phyloP scores from a whole-genome alignment of 2,329 filamentous ascomycete species.

The Tolypocladium pustulatum region DNA sequence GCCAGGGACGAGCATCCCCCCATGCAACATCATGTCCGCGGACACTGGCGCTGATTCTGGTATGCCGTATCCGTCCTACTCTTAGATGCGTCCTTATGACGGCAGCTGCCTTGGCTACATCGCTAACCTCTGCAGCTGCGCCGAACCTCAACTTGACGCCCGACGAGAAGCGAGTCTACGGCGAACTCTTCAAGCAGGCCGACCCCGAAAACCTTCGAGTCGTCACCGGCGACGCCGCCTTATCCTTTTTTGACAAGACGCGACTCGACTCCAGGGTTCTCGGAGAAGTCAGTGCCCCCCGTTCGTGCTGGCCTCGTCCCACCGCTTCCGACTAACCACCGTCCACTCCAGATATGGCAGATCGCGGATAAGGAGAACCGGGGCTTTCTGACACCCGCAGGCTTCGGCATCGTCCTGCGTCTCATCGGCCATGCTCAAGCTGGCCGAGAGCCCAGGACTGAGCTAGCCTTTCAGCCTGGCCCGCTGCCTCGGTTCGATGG shows the following conservation, averaged over 20 bases:
- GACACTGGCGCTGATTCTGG: slow-evolving; percentile 13
- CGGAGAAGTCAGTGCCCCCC: slow-evolving; percentile 58
- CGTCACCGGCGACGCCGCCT: slow-evolving; percentile 89
- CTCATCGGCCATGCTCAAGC: slow-evolving; percentile 94
- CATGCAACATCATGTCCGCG: slow-evolving; percentile 12
- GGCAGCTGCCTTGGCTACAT: slow-evolving; percentile 4
- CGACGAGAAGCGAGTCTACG: slow-evolving; percentile 90
- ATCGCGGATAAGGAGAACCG: slow-evolving; percentile 96
- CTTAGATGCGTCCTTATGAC: neutral
- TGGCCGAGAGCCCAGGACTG: slow-evolving; percentile 67
- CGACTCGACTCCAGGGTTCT: slow-evolving; percentile 75
- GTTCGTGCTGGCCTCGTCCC: neutral
- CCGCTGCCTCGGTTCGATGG: slow-evolving; percentile 92
- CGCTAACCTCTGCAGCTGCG: slow-evolving; percentile 27
- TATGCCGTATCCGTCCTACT: slow-evolving; percentile 2
- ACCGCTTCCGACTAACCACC: slow-evolving; percentile 3
- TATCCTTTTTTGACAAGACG: slow-evolving; percentile 97
- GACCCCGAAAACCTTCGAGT: slow-evolving; percentile 88
- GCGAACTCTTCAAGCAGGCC: slow-evolving; percentile 84
- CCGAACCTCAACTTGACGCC: slow-evolving; percentile 75
- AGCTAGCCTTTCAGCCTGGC: slow-evolving; percentile 74
- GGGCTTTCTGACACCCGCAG: slow-evolving; percentile 81
- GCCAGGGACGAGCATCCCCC: neutral
- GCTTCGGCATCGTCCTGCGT: slow-evolving; percentile 85
- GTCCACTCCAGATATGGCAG: slow-evolving; percentile 75